Evolutionary conservation across 345 rosid genomes (phyloP).

Genomic region (Lumnitzera littorea): DNA sequence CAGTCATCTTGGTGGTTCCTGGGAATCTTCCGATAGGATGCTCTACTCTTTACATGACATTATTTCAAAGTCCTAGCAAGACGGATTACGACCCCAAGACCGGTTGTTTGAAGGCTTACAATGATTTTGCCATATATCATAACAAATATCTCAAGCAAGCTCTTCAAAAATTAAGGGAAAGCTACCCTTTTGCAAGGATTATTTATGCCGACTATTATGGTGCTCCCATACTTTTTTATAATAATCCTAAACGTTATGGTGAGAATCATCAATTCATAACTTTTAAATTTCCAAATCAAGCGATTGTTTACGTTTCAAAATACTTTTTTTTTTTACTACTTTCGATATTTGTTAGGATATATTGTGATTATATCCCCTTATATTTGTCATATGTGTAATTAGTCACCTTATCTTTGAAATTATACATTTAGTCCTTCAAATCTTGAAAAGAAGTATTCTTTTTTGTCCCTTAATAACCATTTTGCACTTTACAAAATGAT

Average conservation of each 20-base stretch:
- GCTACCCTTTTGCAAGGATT: neutral
- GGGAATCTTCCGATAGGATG: slow-evolving; percentile 10
- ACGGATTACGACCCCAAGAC: neutral
- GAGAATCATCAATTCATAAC: neutral
- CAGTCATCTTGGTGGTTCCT: slow-evolving; percentile 1
- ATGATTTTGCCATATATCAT: neutral
- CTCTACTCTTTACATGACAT: slow-evolving; percentile 1
- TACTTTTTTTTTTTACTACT: too few relatives aligned
- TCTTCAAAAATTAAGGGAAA: neutral
- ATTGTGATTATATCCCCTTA: too few relatives aligned
- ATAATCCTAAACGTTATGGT: neutral
- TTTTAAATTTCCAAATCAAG: neutral
- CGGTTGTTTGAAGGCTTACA: slow-evolving; percentile 4
- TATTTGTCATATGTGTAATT: too few relatives aligned
- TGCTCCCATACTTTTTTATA: slow-evolving; percentile 4
- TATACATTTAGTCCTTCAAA: too few relatives aligned
- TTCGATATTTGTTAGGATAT: too few relatives aligned
- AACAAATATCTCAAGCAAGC: slow-evolving; percentile 4
- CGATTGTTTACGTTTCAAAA: neutral
- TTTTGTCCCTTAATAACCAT: too few relatives aligned
- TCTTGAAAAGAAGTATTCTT: too few relatives aligned
- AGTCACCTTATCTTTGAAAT: too few relatives aligned
- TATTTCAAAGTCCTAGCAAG: neutral
- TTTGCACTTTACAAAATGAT: too few relatives aligned
- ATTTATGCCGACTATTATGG: slow-evolving; percentile 10